These are phyloP conservation scores for Alternaria sp. DNA, from an alignment of 2,329 filamentous ascomycete genomes.

Conservation along the genomic window DNA sequence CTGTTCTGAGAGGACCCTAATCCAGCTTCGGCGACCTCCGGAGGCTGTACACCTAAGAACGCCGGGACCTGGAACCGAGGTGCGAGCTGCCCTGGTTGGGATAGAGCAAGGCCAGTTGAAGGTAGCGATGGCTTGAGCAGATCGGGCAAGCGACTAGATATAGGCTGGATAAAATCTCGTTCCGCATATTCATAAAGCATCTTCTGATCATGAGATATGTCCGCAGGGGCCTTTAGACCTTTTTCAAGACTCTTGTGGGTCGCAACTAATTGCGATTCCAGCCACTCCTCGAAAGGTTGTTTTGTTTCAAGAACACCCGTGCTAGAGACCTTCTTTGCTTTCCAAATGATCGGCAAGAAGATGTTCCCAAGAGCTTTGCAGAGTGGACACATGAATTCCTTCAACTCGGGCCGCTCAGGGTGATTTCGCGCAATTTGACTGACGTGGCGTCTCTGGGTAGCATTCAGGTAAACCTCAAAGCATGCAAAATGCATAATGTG, in stretches of 20 bases:
- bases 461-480: conserved; percentile 89
- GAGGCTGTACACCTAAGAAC: conserved; percentile 35
- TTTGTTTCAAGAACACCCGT: conserved; percentile 72
- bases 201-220: conserved; percentile 54
- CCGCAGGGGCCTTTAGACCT: conserved; percentile 32
- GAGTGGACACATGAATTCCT: conserved; percentile 95
- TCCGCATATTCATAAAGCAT: conserved; percentile 62
- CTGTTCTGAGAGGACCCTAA: conserved; percentile 32
- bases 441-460: conserved; percentile 81
- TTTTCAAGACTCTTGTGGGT: conserved; percentile 56
- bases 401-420: conserved; percentile 77
- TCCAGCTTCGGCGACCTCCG: conserved; percentile 36
- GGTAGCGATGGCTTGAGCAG: conserved; percentile 37
- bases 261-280: conserved; percentile 66
- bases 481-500: conserved; percentile 99
- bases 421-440: conserved; percentile 96
- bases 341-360: conserved; percentile 96
- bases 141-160: conserved; percentile 54
- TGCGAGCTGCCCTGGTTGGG: conserved; percentile 10
- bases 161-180: conserved; percentile 59
- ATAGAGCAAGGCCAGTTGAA: conserved; percentile 23
- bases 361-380: conserved; percentile 97
- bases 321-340: conserved; percentile 84
- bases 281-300: conserved; percentile 71
- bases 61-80: conserved; percentile 44